Evolutionary conservation across 768 basidiomycete species (phyloP), one percentile per base, ranked within the genome.

Genomic region (Phylloporus rhodoxanthus): DNA sequence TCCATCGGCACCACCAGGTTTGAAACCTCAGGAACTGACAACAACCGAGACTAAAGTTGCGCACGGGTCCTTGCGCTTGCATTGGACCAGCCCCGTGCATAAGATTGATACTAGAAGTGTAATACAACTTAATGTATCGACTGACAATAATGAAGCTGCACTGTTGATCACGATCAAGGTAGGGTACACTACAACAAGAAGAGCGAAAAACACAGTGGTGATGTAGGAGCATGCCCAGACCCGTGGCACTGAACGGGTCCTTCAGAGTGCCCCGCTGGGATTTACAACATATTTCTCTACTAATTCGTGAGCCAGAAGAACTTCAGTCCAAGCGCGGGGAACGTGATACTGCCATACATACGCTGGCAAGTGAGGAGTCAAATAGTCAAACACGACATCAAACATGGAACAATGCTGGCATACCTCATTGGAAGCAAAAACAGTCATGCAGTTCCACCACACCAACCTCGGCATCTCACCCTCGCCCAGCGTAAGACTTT

Each of bases 201-300:
- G 3, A 9, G 25, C 43, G 26, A 15, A 45, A 30, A 15, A 66
- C 83, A 37, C 60, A 85, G 85, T 88, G 58, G 82, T 78, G 53
- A 90, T 85, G 60, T 87, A 90, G 67, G 88, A 89, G 87, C 88
- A 90, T 90, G 23, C 84, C 87, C 13, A 91, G 69, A 2, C 88
- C 88, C 15, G 85, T 89, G 1, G 88, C 87, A 33, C 88, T 87
- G 19, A 91, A 75, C 2, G 90, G 90, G 60, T 91, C 90, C 90
- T 61, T 91, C 91, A 17, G 87, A 92, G 75, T n/a, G n/a, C n/a
- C n/a, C n/a, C n/a, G 44, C 84, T 87, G 0, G 90, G 85, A n/a
- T n/a, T n/a, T n/a, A n/a, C n/a, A n/a, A n/a, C n/a, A 44, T 79
- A 92, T 66, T 88, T 71, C 32, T 90, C 85, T 14, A 89, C 84